Percentiles rank a stretch among this genome's conserved stretches.
phyloP scores from a whole-genome alignment of 352 stramenopile genomes.

The Pythium volutum region DNA sequence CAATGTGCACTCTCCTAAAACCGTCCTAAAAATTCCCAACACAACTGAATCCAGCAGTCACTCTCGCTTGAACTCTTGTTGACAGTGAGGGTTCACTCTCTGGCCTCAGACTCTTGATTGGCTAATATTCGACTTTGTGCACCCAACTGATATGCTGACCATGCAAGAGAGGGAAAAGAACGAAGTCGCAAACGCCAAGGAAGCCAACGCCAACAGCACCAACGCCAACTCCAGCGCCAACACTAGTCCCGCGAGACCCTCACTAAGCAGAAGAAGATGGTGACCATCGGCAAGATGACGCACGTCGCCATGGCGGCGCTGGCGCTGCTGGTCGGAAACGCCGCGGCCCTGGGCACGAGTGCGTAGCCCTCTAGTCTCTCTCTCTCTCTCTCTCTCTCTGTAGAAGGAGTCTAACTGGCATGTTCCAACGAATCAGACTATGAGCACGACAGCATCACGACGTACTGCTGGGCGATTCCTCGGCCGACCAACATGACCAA shows the following conservation, averaged over 20 bases:
- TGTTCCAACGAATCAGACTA: constrained; percentile 15
- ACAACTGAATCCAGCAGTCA: no score
- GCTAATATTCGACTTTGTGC: not conserved
- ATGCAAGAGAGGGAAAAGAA: not conserved
- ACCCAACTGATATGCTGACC: not conserved
- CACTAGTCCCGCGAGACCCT: no score
- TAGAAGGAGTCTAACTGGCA: not conserved
- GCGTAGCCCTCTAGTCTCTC: not conserved
- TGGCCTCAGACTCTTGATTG: not conserved
- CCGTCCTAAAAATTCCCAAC: no score
- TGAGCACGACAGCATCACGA: constrained; percentile 26
- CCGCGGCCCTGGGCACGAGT: constrained; percentile 14
- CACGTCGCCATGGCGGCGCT: not conserved
- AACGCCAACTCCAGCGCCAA: not conserved
- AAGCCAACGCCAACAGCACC: no score
- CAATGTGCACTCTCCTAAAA: no score
- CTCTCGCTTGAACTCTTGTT: no score
- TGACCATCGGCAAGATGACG: not conserved
- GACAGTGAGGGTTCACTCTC: not conserved
- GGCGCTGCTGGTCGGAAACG: not conserved
- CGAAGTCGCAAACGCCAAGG: not conserved
- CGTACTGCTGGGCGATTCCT: constrained; percentile 32
- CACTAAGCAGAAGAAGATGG: no score
- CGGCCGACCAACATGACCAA: constrained; percentile 22
- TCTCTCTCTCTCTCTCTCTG: not conserved